A percentile compares a stretch with the other conserved stretches of the same genome.
phyloP scores from a whole-genome alignment of 2,329 filamentous ascomycete species.

The Xylaria sp. region DNA sequence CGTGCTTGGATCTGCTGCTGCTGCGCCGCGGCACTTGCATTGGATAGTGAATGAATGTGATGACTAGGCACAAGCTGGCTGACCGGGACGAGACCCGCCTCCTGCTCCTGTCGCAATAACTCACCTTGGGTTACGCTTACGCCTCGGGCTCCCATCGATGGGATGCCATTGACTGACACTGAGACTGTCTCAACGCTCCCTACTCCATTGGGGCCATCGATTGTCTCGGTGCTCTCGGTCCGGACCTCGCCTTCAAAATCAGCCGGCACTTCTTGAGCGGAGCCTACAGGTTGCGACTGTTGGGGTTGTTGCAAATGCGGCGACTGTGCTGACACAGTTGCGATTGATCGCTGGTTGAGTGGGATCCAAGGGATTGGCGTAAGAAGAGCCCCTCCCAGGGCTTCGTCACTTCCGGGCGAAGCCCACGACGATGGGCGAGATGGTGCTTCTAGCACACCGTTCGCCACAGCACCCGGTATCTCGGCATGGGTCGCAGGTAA shows the following conservation, averaged over 20 bases:
- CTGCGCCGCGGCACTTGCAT: slow-evolving; percentile 30
- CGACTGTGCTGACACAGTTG: slow-evolving; percentile 25
- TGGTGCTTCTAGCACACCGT: slow-evolving; percentile 63
- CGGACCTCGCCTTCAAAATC: slow-evolving; percentile 65
- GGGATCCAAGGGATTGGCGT: slow-evolving; percentile 92
- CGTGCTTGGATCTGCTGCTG: slow-evolving; percentile 33
- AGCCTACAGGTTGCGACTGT: slow-evolving; percentile 30
- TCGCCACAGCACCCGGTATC: slow-evolving; percentile 59
- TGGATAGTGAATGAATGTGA: slow-evolving; percentile 34
- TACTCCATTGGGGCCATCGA: slow-evolving; percentile 79
- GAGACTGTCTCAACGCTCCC: slow-evolving; percentile 82
- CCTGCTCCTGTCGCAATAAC: slow-evolving; percentile 83
- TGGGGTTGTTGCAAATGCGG: slow-evolving; percentile 16
- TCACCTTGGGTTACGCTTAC: slow-evolving; percentile 80
- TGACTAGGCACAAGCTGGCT: slow-evolving; percentile 60
- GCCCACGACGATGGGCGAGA: slow-evolving; percentile 45
- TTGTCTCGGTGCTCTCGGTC: slow-evolving; percentile 78
- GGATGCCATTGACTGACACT: slow-evolving; percentile 73
- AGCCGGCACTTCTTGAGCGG: slow-evolving; percentile 38
- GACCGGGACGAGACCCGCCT: slow-evolving; percentile 77
- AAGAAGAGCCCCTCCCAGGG: slow-evolving; percentile 84
- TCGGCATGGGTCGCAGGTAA: slow-evolving; percentile 71
- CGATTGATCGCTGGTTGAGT: slow-evolving; percentile 36
- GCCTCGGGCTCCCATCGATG: slow-evolving; percentile 56
- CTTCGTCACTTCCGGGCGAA: slow-evolving; percentile 80